Base-by-base conservation (phyloP, 768 basidiomycete genomes). In the Daedaleopsis nitida region DNA sequence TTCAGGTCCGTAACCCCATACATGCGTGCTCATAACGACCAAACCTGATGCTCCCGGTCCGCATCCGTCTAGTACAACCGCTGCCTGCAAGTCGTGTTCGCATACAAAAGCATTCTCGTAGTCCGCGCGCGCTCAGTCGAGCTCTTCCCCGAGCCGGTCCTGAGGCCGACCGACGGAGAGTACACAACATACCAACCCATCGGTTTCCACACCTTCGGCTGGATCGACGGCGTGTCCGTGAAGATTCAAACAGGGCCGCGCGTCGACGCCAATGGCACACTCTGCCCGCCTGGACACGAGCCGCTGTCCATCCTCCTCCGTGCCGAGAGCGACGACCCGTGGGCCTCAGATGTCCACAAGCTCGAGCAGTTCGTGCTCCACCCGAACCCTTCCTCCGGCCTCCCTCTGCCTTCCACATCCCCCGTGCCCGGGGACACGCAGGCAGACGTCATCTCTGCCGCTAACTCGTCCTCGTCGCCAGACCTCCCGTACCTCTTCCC, bases 191-290 rank as follows among this genome's bases (percentile, higher is more conserved):
- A 82, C 56, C 55, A 66, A 1, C 75, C 81, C 0, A 68, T 78
- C 42, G 80, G 78, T 1, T 67, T 65, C 2, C 80, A 83, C 63
- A 82, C 83, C 3, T 88, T 87, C 65, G 87, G 87, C 16, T 89
- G 87, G 87, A 80, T 87, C 14, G 88, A 89, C 55, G 83, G 83
- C 9, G 76, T 86, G 39, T 80, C 80, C 2, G 77, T 83, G 9
- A 49, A 14, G 1, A 63, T 75, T 1, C 63, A 70, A 58, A 48
- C 52, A 5, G 38, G 49, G 24, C 51, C 59, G 1, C n/a, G 42
- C 27, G 24, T 21, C 11, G 35, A 54, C 42, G 45, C 37, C 0
- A 21, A 49, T 35, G 50, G 11, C 24, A 24, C 44, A 8, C 8
- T 64, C 57, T 19, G 43, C 2, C 19, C 45, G 1, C 12, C 56